Conservation (phyloP, 2,329 filamentous ascomycete species). For the Penicillium rolfsii region DNA sequence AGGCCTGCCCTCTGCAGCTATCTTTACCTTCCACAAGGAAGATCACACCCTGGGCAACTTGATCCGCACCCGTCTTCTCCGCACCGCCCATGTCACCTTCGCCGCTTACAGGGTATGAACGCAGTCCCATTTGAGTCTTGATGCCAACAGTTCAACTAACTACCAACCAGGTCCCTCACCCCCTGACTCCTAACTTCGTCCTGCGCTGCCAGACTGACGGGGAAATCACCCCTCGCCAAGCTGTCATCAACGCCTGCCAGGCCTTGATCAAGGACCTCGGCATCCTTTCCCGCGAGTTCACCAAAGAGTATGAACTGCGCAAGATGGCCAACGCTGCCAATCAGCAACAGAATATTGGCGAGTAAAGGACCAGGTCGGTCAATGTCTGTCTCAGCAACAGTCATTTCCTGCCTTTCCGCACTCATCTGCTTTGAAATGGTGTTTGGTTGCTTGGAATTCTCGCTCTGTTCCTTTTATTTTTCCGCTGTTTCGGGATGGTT, state of each 20-base stretch:
- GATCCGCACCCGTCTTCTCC: slow-evolving; percentile 80
- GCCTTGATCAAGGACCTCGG: slow-evolving; percentile 81
- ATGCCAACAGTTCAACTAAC: slow-evolving; percentile 3
- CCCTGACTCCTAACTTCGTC: slow-evolving; percentile 59
- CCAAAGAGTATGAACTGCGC: slow-evolving; percentile 85
- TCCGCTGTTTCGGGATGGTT: not conserved
- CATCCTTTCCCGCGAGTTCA: slow-evolving; percentile 82
- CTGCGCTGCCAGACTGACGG: slow-evolving; percentile 93
- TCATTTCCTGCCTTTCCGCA: not conserved
- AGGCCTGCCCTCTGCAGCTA: slow-evolving; percentile 93
- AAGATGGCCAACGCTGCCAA: slow-evolving; percentile 73
- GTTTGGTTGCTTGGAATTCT: slow-evolving; percentile 28
- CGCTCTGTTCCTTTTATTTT: slow-evolving; percentile 7
- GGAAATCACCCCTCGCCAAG: slow-evolving; percentile 82
- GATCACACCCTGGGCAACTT: slow-evolving; percentile 95
- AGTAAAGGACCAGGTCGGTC: slow-evolving; percentile 24
- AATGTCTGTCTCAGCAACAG: not conserved
- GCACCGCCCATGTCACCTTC: slow-evolving; percentile 82
- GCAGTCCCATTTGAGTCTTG: not conserved
- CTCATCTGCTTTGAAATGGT: slow-evolving; percentile 18
- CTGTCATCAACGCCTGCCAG: slow-evolving; percentile 77
- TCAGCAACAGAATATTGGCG: slow-evolving; percentile 48
- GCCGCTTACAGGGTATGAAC: slow-evolving; percentile 80
- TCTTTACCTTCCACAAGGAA: slow-evolving; percentile 95
- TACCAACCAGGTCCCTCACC: slow-evolving; percentile 47